Conservation (phyloP, 768 basidiomycete genomes). For the Ramaria rubella region DNA sequence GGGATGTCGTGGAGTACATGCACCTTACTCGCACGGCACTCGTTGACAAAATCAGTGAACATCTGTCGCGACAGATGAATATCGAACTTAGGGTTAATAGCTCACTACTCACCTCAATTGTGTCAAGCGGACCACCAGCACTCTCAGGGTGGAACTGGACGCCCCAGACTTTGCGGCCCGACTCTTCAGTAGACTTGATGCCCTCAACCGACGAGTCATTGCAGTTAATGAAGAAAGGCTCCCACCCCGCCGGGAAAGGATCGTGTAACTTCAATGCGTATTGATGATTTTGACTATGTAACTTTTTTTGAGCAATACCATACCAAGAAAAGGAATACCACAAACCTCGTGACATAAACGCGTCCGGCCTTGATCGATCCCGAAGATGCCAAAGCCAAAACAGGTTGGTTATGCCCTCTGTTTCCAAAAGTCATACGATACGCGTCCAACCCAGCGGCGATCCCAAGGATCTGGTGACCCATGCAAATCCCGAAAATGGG, state of each 20-base stretch:
- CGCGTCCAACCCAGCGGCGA: constrained; percentile 93
- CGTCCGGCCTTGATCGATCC: constrained; percentile 94
- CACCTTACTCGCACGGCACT: constrained; percentile 49
- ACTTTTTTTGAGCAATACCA: background rate
- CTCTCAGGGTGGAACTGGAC: constrained; percentile 99
- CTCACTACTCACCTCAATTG: constrained; percentile 69
- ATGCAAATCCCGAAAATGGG: constrained; percentile 99
- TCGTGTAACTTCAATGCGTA: constrained; percentile 93
- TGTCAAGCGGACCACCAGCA: constrained; percentile 96
- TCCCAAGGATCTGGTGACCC: constrained; percentile 97
- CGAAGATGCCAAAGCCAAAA: constrained; percentile 86
- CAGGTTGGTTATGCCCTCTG: constrained; percentile 98
- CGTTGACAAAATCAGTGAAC: constrained; percentile 87
- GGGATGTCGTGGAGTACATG: background rate
- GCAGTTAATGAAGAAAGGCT: constrained; percentile 99
- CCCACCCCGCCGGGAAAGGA: constrained; percentile 95
- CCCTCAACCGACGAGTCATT: constrained; percentile 99
- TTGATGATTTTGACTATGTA: constrained; percentile 85
- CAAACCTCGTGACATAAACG: constrained; percentile 90
- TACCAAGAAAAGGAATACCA: constrained; percentile 1
- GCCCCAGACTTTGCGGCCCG: constrained; percentile 91
- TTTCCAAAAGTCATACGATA: constrained; percentile 99
- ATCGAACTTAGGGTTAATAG: background rate
- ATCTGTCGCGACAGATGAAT: constrained; percentile 43
- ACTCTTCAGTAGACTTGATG: constrained; percentile 87